phyloP scores from a whole-genome alignment of 805 yeast genomes.

The Saccharomyces jurei region DNA sequence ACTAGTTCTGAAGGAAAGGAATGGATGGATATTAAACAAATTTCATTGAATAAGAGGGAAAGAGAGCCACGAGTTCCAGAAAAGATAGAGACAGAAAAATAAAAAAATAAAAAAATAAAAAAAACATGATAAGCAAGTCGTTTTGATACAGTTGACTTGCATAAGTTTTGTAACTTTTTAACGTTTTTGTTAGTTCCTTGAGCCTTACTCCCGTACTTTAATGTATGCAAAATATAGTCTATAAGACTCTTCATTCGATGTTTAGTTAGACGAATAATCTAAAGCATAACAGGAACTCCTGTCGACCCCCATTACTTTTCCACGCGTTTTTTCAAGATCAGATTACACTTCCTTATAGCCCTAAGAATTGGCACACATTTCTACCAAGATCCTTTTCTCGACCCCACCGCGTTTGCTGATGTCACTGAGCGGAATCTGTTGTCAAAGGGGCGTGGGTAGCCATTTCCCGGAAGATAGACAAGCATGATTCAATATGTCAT shows the following conservation, averaged over 20 bases:
- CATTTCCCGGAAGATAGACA: not conserved
- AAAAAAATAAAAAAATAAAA: too few species aligned
- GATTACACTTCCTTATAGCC: not conserved
- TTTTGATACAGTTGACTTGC: not conserved
- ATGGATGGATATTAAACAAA: constrained; percentile 1
- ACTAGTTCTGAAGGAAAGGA: not conserved
- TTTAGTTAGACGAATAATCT: not conserved
- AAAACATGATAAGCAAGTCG: not conserved
- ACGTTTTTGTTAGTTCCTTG: not conserved
- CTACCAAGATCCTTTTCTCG: not conserved
- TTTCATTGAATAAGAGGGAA: not conserved
- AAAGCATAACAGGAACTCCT: not conserved
- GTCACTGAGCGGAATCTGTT: not conserved
- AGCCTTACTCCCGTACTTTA: not conserved
- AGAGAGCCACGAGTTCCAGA: not conserved
- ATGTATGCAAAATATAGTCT: not conserved
- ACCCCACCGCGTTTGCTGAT: not conserved
- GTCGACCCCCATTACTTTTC: not conserved
- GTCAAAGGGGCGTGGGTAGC: not conserved
- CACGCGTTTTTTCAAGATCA: not conserved
- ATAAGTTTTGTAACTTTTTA: not conserved
- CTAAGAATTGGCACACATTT: not conserved
- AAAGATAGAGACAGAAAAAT: not conserved
- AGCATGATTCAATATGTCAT: not conserved
- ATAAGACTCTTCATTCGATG: not conserved